Percentiles rank a stretch among this genome's conserved stretches.
These are phyloP conservation scores for Penicillium fuscoglaucum DNA, from an alignment of 2,329 filamentous ascomycete species.

Conservation along the genomic window DNA sequence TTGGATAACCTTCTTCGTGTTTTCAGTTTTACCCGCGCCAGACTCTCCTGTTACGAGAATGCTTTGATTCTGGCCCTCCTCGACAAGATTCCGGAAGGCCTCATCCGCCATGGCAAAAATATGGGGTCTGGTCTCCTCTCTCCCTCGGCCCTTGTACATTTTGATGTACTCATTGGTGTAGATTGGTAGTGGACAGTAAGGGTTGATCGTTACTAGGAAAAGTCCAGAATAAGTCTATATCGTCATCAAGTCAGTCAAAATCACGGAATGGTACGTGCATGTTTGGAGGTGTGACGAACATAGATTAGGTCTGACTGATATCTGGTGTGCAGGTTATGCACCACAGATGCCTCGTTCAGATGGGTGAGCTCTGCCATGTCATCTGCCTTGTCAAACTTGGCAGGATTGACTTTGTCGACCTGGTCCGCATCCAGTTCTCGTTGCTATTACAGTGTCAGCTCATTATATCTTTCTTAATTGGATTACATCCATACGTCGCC, in stretches of 20 bases:
- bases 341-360: conserved; percentile 94
- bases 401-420: conserved; percentile 98
- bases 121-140: conserved; percentile 94
- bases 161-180: conserved; percentile 97
- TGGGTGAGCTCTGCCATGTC: conserved; percentile 99
- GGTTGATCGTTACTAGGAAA: conserved; percentile 95
- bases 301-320: conserved; percentile 96
- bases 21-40: conserved; percentile 96
- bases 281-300: conserved; percentile 42
- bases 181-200: conserved; percentile 90
- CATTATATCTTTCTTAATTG: neutral
- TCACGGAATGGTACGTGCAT: neutral
- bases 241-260: conserved; percentile 8
- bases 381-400: conserved; percentile 98
- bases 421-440: conserved; percentile 80
- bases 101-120: conserved; percentile 98
- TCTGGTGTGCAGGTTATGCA: conserved; percentile 92
- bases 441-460: conserved; percentile 58
- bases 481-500: conserved; percentile 65
- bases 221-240: conserved; percentile 86
- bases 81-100: conserved; percentile 91
- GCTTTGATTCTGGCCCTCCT: conserved; percentile 94
- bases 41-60: conserved; percentile 98
- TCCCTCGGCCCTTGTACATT: conserved; percentile 89
- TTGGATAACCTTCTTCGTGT: conserved; percentile 99